Evolutionary conservation across 2,329 filamentous ascomycete genomes (phyloP), one percentile per base, ranked within the genome.

Genomic region (Aspergillus aculeatinus): DNA sequence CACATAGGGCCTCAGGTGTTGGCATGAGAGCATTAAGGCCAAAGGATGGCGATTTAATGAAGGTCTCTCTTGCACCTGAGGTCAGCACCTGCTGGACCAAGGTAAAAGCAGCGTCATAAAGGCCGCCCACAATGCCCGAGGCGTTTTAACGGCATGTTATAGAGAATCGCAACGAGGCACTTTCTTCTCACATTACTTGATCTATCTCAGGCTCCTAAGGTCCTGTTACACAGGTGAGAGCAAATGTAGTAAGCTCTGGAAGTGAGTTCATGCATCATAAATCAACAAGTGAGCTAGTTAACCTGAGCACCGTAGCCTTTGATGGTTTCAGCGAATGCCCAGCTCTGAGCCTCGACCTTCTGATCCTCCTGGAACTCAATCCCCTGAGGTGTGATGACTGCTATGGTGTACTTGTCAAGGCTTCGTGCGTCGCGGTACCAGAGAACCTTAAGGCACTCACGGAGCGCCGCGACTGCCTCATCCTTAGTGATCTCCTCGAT

Each of bases 381-480:
- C n/a, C 90, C 92, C 52, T 92, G 91, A 79, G 92, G 90, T 58
- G 91, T 95, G 59, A 99, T 84, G 57, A 98, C 84, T 21, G 94
- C 94, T 74, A 98, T 88, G 66, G 91, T 95, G 82, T 97, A 99
- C 68, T 85, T 84, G 79, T 97, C 92, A 79, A 95, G 80, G 80
- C 91, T 96, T 77, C 95, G 88, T 49, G 95, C 95, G 79, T 99
- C 95, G 70, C 95, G 87, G 83, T 99, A 99, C 82, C 91, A 99
- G 62, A 99, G 84, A 56, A 98, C 94, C 85, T 98, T 98, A 91
- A 99, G 93, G 79, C 92, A 96, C 80, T 96, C 90, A 82, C 90
- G 90, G 73, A 99, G 80, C 47, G 92, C 85, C 60, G 89, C 82
- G 62, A 97, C 82, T 52, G 95, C 95, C 74, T 90, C 78, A 70